Base-by-base conservation (phyloP, 1,284 basidiomycete species). In the Tilletia horrida region DNA sequence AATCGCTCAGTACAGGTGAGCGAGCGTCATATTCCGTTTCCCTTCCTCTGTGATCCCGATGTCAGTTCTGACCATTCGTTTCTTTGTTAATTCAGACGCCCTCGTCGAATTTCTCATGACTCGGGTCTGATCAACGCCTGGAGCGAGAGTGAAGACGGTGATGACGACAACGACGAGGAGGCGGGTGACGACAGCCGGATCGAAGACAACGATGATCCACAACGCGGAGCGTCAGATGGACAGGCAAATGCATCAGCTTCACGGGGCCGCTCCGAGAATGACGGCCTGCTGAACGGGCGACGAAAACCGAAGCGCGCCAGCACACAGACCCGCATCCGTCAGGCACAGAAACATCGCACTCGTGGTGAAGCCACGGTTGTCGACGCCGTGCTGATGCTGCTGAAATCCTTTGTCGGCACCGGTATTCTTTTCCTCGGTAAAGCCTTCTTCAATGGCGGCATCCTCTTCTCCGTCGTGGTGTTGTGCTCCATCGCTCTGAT, bases 351-450 rank as follows among this genome's bases (percentile, higher is more conserved):
- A 61, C 73, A 75, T 29, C 71, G 71, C 27, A 71, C 71, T 25
- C 69, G 73, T 8, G 77, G 77, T 48, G 80, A 81, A 62, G 80
- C 80, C 6, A 67, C 73, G 4, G 77, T 80, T 1, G 63, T 71
- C 0, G 79, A 81, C n/a, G 80, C 80, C 9, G 79, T 81, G 62
- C 69, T 81, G 71, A 81, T 81, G 80, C 72, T 81, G 45, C 74
- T 81, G 68, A 97, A 98, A 83, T 90, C 92, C 0, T 98, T 99
- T 79, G 89, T 99, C 63, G 95, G 95, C 23, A 99, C 95, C 9
- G 95, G 95, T 42, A 89, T 98, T 13, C 83, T 98, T 29, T 98
- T 98, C 85, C 87, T 98, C 63, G 96, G 93, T 68, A 97, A 93
- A 84, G 95, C 90, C 89, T 97, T 98, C 84, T 89, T 88, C 84